Percentiles rank a stretch among this genome's conserved stretches.
phyloP scores from a whole-genome alignment of 2,329 filamentous ascomycete species.

The Pseudocercospora cruenta region DNA sequence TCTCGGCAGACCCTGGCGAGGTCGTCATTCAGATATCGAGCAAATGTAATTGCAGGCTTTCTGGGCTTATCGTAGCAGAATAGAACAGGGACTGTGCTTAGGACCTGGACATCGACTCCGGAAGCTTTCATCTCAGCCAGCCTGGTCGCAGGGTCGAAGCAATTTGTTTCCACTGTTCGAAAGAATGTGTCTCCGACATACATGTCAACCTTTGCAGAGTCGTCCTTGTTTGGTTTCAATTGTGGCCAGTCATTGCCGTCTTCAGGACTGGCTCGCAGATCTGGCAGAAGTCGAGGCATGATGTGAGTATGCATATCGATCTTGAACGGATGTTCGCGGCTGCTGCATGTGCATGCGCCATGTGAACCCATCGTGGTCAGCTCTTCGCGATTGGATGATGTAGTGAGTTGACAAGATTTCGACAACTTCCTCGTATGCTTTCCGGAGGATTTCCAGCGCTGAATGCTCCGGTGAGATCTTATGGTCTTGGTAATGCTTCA shows the following conservation, averaged over 20 bases:
- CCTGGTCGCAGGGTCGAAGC: conserved; percentile 18
- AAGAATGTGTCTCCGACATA: conserved; percentile 21
- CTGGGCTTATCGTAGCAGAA: conserved; percentile 22
- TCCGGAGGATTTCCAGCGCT: no score
- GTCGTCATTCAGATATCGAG: conserved; percentile 19
- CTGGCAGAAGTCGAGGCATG: conserved; percentile 16
- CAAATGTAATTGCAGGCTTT: conserved; percentile 11
- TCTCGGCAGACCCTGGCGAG: conserved; percentile 11
- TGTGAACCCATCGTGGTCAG: neutral
- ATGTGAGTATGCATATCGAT: conserved; percentile 24
- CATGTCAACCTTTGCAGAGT: conserved; percentile 17
- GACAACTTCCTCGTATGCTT: no score
- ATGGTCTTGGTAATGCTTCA: no score
- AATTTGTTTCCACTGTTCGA: conserved; percentile 19
- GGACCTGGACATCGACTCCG: conserved; percentile 15
- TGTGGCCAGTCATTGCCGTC: conserved; percentile 15
- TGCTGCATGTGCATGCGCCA: no score
- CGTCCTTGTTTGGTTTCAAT: conserved; percentile 7
- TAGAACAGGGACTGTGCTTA: conserved; percentile 18
- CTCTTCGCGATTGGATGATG: neutral
- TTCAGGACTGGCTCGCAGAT: neutral
- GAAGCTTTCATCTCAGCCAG: conserved; percentile 15
- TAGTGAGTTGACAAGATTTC: no score
- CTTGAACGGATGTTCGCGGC: neutral
- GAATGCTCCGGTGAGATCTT: no score